phyloP scores from a whole-genome alignment of 2,329 filamentous ascomycete species.

The Geosmithia morbida region DNA sequence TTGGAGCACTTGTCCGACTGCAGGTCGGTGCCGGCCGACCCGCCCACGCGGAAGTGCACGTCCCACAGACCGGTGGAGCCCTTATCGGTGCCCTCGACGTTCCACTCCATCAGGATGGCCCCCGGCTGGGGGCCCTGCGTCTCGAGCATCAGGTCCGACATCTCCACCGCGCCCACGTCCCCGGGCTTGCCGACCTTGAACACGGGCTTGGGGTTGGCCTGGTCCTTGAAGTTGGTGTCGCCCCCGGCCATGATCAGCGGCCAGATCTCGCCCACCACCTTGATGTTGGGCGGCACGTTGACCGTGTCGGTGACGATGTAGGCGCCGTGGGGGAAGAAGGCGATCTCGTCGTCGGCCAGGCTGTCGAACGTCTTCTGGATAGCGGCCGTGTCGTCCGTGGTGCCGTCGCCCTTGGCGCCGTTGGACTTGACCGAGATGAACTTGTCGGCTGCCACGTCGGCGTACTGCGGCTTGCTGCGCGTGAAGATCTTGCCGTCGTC shows the following conservation, averaged over 20 bases:
- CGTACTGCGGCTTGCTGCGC: conserved; percentile 81
- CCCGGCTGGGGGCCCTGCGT: conserved; percentile 74
- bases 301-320: conserved; percentile 59
- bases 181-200: conserved; percentile 71
- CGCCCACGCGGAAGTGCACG: conserved; percentile 87
- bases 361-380: conserved; percentile 68
- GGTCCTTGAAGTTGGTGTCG: conserved; percentile 52
- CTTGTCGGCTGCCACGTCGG: conserved; percentile 44
- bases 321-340: conserved; percentile 64
- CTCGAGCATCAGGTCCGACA: conserved; percentile 75
- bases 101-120: conserved; percentile 58
- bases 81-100: conserved; percentile 17
- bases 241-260: conserved; percentile 78
- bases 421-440: conserved; percentile 74
- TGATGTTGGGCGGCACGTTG: conserved; percentile 62
- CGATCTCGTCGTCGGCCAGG: conserved; percentile 46
- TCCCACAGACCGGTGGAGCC: conserved; percentile 82
- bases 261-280: conserved; percentile 86
- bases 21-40: conserved; percentile 68
- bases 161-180: conserved; percentile 69
- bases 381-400: conserved; percentile 72
- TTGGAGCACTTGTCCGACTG: conserved; percentile 71
- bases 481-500: conserved; percentile 58
- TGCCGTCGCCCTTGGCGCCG: conserved; percentile 79
- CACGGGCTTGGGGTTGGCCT: conserved; percentile 64